Evolutionary conservation across 1,284 basidiomycete species (phyloP), one percentile per base, ranked within the genome.

Genomic region (Pseudozyma sp.): DNA sequence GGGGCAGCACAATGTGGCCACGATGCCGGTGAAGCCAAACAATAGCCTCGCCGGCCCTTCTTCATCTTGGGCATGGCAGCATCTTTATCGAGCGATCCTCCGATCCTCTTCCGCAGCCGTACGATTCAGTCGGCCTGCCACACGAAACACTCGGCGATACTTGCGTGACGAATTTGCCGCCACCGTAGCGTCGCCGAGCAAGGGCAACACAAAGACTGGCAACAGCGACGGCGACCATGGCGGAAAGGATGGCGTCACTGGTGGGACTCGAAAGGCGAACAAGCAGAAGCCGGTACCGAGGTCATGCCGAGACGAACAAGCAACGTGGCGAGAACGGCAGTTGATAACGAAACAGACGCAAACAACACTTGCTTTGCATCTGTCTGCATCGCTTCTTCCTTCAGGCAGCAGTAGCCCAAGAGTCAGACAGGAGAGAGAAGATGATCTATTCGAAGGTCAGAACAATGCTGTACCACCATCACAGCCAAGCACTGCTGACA

Each of bases 121-220:
- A 25, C 72, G 70, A 16, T 79, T 77, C 64, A 58, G 43, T 2
- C 55, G 65, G 7, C 77, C 75, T 3, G 76, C 77, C 8, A 51
- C 77, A 12, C 63, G 60, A 6, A 79, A 79, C 50, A 72, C 77
- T 31, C 53, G 68, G 35, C 66, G 77, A 3, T 70, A 75, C 38
- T 49, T 77, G 10, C 58, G 70, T 3, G 70, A 74, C 51, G 77
- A 79, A 5, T 63, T 61, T 19, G 58, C 45, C 39, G 18, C 39
- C 18, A 52, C 67, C 5, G 16, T 59, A 34, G 2, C 16, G 10
- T 16, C 47, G 11, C 3, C 47, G 7, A 31, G 25, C 25, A 31
- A 31, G 3, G 25, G 25, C 25, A 31, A 31, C 25, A 31, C 6
- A 3, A 31, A 31, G 3, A 31, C 3, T 31, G 25, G 25, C 25